A percentile compares a stretch with the other conserved stretches of the same genome.
Conservation (phyloP, 306 rosid species). For the Begonia masoniana region DNA sequence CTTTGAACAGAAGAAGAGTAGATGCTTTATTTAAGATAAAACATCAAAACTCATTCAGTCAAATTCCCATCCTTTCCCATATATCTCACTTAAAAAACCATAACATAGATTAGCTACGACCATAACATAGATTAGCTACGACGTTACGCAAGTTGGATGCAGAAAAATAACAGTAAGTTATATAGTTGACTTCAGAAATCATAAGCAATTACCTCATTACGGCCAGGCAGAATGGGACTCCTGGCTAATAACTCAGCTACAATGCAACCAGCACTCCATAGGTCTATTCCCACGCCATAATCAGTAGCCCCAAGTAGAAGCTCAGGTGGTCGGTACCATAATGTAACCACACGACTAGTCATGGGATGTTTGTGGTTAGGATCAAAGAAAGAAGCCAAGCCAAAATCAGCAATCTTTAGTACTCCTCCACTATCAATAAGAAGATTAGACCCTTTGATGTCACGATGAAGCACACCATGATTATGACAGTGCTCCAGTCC, state of each 20-base stretch:
- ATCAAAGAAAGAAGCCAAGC: constrained; percentile 52
- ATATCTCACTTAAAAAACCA: too few species aligned
- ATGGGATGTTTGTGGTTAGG: constrained; percentile 51
- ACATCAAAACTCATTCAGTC: too few species aligned
- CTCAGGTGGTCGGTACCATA: constrained; percentile 77
- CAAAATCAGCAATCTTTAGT: constrained; percentile 69
- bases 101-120: too few species aligned
- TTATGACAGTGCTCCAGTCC: constrained; percentile 73
- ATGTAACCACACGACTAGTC: constrained; percentile 74
- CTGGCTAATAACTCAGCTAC: constrained; percentile 65
- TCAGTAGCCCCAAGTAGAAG: constrained; percentile 69
- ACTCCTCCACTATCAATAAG: constrained; percentile 52
- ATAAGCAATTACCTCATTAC: constrained; percentile 48
- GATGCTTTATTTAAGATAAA: too few species aligned
- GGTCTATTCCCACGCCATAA: constrained; percentile 58
- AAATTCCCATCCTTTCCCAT: too few species aligned
- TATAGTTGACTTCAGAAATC: too few species aligned
- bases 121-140: too few species aligned
- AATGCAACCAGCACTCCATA: constrained; percentile 76
- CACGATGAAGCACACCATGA: constrained; percentile 54
- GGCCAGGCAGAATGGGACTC: constrained; percentile 74
- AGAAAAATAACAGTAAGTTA: too few species aligned
- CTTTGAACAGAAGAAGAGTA: too few species aligned
- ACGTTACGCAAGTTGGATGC: too few species aligned
- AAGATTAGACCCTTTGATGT: constrained; percentile 72